Conservation (phyloP, 2,329 filamentous ascomycete genomes). For the Colletotrichum caudatum region DNA sequence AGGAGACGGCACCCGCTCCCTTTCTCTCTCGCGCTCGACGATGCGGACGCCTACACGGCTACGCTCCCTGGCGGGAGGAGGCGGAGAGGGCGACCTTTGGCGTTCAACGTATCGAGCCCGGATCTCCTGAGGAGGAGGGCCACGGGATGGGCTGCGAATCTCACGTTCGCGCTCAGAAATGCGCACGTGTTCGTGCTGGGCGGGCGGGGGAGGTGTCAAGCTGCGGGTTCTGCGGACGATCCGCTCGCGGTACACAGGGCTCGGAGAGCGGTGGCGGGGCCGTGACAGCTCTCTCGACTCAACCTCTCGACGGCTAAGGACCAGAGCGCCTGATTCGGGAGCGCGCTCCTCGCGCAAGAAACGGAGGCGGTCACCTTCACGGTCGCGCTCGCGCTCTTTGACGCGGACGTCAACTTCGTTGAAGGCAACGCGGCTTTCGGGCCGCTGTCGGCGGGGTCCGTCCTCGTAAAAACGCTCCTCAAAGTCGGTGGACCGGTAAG, state of each 20-base stretch:
- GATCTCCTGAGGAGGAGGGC: constrained; percentile 48
- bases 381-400: constrained; percentile 58
- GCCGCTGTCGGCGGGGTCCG: constrained; percentile 50
- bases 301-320: constrained; percentile 66
- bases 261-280: constrained; percentile 59
- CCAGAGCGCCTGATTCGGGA: constrained; percentile 63
- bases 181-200: constrained; percentile 46
- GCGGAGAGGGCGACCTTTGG: constrained; percentile 52
- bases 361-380: constrained; percentile 51
- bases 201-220: constrained; percentile 53
- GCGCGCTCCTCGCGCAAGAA: constrained; percentile 65
- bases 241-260: constrained; percentile 53
- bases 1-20: constrained; percentile 58
- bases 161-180: constrained; percentile 56
- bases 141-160: constrained; percentile 54
- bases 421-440: constrained; percentile 46
- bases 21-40: constrained; percentile 59
- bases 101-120: constrained; percentile 58
- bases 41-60: constrained; percentile 52
- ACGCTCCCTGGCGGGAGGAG: constrained; percentile 37
- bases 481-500: constrained; percentile 39
- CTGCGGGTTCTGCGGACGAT: constrained; percentile 59
- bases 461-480: constrained; percentile 44
- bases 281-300: constrained; percentile 65
- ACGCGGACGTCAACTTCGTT: constrained; percentile 54